A percentile compares a stretch with the other conserved stretches of the same genome.
phyloP scores from a whole-genome alignment of 1,139 yeast species.

The Candida anutae region DNA sequence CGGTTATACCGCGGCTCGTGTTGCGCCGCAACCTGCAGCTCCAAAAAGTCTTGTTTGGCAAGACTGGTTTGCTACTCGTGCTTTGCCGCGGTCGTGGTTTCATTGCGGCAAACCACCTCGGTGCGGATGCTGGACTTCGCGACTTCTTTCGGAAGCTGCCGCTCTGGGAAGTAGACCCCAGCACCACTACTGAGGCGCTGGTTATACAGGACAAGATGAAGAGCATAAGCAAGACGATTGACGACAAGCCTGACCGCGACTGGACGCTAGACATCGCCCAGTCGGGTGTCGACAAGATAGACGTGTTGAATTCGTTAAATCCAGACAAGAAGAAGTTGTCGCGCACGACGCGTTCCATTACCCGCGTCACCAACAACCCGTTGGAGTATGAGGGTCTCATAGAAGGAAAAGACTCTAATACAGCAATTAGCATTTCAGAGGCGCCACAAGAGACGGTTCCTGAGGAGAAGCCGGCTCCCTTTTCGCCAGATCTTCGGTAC shows the following conservation, averaged over 20 bases:
- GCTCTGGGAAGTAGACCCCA: constrained; percentile 5
- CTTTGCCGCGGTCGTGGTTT: constrained; percentile 6
- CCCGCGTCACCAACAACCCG: neutral
- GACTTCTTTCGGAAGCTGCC: constrained; percentile 4
- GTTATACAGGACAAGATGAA: neutral
- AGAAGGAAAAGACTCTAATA: neutral
- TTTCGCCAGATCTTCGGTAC: constrained; percentile 46
- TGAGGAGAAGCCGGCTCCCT: constrained; percentile 12
- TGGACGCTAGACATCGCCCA: neutral
- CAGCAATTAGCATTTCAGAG: constrained; percentile 1
- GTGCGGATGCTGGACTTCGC: constrained; percentile 6
- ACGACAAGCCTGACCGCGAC: neutral
- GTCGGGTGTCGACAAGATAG: neutral
- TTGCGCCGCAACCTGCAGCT: constrained; percentile 3
- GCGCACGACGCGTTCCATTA: constrained; percentile 3
- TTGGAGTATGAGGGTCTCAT: neutral
- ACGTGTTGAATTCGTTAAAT: constrained; percentile 1
- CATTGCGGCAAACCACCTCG: constrained; percentile 5
- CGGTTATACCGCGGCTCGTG: constrained; percentile 4
- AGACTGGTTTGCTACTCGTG: constrained; percentile 5
- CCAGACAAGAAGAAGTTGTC: constrained; percentile 1
- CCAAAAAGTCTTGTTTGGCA: constrained; percentile 6
- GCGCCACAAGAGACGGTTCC: neutral
- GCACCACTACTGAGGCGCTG: constrained; percentile 2
- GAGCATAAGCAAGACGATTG: neutral